These are phyloP conservation scores for Kuraishia molischiana DNA, from an alignment of 805 yeast genomes.

Conservation along the genomic window DNA sequence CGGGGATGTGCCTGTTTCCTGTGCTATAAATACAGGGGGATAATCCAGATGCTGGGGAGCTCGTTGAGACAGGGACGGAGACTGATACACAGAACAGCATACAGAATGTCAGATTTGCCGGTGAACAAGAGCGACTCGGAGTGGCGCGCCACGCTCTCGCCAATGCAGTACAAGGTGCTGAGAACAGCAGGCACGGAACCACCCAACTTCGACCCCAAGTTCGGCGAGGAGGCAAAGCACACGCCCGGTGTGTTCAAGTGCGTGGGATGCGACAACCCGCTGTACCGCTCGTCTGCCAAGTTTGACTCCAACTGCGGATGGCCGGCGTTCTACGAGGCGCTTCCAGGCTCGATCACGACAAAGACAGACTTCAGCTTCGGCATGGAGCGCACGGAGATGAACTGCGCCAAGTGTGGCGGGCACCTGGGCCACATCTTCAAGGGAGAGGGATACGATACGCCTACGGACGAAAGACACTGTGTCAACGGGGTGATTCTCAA, in stretches of 20 bases:
- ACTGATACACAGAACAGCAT: no score
- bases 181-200: constrained; percentile 68
- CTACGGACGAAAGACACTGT: constrained; percentile 91
- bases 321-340: constrained; percentile 93
- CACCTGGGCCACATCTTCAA: constrained; percentile 93
- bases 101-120: background rate
- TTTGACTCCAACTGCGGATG: constrained; percentile 94
- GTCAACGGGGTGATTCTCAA: constrained; percentile 80
- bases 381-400: constrained; percentile 82
- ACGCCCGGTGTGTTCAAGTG: constrained; percentile 64
- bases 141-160: constrained; percentile 73
- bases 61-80: no score
- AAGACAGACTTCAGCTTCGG: constrained; percentile 58
- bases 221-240: background rate
- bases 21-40: no score
- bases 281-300: constrained; percentile 72
- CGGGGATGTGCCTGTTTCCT: no score
- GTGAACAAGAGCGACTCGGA: constrained; percentile 22
- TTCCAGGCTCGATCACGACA: constrained; percentile 66
- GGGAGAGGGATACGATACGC: constrained; percentile 84
- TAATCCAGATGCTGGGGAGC: no score
- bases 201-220: constrained; percentile 32
- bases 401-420: constrained; percentile 82
- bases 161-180: constrained; percentile 71
- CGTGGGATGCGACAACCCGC: constrained; percentile 76